Evolutionary conservation across 768 basidiomycete species (phyloP).

Genomic region (Botryobasidium botryosum): DNA sequence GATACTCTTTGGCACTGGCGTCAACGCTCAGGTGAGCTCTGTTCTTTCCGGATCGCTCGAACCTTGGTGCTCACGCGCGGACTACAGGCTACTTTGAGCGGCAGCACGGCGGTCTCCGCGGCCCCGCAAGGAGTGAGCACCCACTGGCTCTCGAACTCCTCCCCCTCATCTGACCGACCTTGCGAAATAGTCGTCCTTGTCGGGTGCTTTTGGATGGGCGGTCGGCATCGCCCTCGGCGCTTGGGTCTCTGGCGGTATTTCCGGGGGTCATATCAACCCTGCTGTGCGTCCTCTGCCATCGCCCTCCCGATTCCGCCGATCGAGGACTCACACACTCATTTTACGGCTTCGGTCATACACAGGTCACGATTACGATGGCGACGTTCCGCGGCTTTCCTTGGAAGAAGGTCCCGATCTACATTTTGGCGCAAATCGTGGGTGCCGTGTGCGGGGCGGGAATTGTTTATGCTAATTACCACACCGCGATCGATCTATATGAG

Average conservation of each 20-base stretch:
- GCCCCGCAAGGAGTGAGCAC: neutral
- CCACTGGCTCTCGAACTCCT: neutral
- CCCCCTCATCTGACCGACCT: no score
- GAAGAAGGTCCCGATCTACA: slow-evolving; percentile 31
- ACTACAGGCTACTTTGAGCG: no score
- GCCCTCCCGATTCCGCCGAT: neutral
- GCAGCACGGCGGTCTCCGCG: neutral
- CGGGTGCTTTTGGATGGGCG: slow-evolving; percentile 4
- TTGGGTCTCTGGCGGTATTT: slow-evolving; percentile 6
- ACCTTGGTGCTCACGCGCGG: no score
- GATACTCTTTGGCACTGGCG: slow-evolving; percentile 6
- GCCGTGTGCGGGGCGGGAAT: slow-evolving; percentile 43
- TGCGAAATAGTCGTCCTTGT: slow-evolving; percentile 1
- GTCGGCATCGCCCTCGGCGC: slow-evolving; percentile 8
- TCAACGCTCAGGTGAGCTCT: slow-evolving; percentile 6
- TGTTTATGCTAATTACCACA: slow-evolving; percentile 40
- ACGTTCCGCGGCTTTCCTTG: slow-evolving; percentile 9
- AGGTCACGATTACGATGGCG: slow-evolving; percentile 7
- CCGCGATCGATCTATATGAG: slow-evolving; percentile 47
- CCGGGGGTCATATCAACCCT: slow-evolving; percentile 10
- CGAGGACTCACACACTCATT: no score
- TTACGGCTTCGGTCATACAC: no score
- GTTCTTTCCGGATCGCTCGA: no score
- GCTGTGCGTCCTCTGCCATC: slow-evolving; percentile 4
- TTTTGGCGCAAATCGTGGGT: slow-evolving; percentile 47